A percentile compares a stretch with the other conserved stretches of the same genome.
Conservation (phyloP, 306 rosid species). For the Corylus americana region DNA sequence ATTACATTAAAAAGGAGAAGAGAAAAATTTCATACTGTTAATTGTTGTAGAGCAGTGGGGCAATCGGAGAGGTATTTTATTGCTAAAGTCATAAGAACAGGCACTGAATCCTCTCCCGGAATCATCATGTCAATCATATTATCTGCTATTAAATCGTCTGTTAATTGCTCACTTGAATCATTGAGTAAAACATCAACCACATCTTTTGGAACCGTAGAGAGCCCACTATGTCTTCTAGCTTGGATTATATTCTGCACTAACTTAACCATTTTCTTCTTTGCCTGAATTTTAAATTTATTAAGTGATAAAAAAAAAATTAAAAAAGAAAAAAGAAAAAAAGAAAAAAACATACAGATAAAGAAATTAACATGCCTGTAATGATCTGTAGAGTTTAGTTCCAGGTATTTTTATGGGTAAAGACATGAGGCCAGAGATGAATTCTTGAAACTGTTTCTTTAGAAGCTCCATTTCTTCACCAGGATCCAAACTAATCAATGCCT, state of each 20-base stretch:
- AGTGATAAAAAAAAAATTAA: not conserved
- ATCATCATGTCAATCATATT: slow-evolving; percentile 98
- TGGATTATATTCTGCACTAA: slow-evolving; percentile 56
- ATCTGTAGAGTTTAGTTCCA: slow-evolving; percentile 79
- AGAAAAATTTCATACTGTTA: slow-evolving; percentile 52
- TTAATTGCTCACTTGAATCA: slow-evolving; percentile 66
- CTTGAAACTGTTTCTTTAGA: slow-evolving; percentile 72
- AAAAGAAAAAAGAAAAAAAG: not conserved
- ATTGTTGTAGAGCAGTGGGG: slow-evolving; percentile 75
- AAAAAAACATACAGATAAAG: not conserved
- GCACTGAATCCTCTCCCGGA: slow-evolving; percentile 98
- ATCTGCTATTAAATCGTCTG: slow-evolving; percentile 80
- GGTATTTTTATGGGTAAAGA: slow-evolving; percentile 84
- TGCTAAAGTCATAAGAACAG: slow-evolving; percentile 87
- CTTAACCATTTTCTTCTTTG: slow-evolving; percentile 88
- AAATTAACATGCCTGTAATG: slow-evolving; percentile 66
- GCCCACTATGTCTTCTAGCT: slow-evolving; percentile 50
- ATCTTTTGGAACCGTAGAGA: slow-evolving; percentile 58
- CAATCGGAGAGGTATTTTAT: slow-evolving; percentile 81
- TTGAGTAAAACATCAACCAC: slow-evolving; percentile 83
- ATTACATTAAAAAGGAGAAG: not conserved
- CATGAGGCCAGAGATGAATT: slow-evolving; percentile 93
- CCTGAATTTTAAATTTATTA: slow-evolving; percentile 51
- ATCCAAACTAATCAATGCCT: slow-evolving; percentile 78
- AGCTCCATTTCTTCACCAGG: slow-evolving; percentile 83